Conservation (phyloP, 306 rosid genomes). For the Pueraria montana region DNA sequence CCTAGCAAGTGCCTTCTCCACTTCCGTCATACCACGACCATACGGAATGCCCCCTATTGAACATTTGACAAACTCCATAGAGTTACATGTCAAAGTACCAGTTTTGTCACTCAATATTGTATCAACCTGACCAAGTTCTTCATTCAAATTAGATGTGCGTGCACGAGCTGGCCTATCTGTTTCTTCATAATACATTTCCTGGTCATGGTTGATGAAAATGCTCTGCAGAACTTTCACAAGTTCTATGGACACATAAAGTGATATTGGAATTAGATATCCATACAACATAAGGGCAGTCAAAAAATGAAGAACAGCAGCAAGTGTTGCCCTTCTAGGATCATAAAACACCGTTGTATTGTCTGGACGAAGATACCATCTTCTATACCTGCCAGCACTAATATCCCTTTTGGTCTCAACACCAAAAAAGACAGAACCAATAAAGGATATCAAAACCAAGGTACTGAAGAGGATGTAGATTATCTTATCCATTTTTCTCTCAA, state of each 20-base stretch:
- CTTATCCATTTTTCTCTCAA: conserved; percentile 91
- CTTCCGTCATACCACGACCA: conserved; percentile 86
- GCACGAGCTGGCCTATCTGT: conserved; percentile 83
- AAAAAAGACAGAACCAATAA: conserved; percentile 73
- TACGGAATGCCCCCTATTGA: conserved; percentile 78
- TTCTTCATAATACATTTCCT: conserved; percentile 81
- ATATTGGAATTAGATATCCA: conserved; percentile 91
- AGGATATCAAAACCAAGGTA: conserved; percentile 73
- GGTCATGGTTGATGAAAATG: conserved; percentile 86
- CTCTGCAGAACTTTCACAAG: conserved; percentile 91
- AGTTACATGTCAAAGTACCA: conserved; percentile 93
- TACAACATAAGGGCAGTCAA: conserved; percentile 91
- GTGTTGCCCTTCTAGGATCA: conserved; percentile 64
- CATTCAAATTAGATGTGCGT: conserved; percentile 88
- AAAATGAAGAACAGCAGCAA: conserved; percentile 77
- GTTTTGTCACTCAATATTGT: conserved; percentile 90
- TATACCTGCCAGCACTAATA: conserved; percentile 47
- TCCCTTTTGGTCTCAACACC: conserved; percentile 70
- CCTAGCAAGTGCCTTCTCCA: conserved; percentile 72
- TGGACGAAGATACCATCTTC: conserved; percentile 91
- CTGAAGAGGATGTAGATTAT: conserved; percentile 84
- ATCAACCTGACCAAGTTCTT: conserved; percentile 91
- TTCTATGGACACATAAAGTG: conserved; percentile 91
- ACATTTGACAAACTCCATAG: conserved; percentile 94
- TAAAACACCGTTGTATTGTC: conserved; percentile 63